These are phyloP conservation scores for Calonectria honghensis DNA, from an alignment of 2,329 filamentous ascomycete genomes.

Conservation along the genomic window DNA sequence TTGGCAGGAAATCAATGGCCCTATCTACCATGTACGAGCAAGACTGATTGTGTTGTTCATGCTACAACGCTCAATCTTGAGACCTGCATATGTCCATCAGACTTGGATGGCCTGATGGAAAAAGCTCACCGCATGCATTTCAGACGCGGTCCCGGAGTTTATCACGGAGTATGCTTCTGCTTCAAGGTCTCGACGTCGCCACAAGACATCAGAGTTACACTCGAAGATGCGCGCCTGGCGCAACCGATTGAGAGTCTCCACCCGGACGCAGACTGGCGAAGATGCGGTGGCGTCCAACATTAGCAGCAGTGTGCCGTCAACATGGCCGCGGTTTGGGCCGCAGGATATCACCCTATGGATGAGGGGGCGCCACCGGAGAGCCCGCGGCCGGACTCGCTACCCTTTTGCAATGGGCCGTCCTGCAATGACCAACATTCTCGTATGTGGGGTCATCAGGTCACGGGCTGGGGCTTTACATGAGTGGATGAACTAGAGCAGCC, in stretches of 20 bases:
- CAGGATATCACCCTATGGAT: slow-evolving; percentile 44
- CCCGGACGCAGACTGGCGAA: slow-evolving; percentile 36
- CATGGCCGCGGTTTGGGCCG: slow-evolving; percentile 53
- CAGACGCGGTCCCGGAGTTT: slow-evolving; percentile 22
- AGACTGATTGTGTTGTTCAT: slow-evolving; percentile 30
- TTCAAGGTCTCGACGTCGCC: slow-evolving; percentile 31
- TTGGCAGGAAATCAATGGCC: slow-evolving; percentile 26
- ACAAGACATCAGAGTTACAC: slow-evolving; percentile 28
- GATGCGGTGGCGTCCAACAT: slow-evolving; percentile 48
- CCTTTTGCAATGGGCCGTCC: slow-evolving; percentile 40
- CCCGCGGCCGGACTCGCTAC: slow-evolving; percentile 44
- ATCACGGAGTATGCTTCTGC: slow-evolving; percentile 31
- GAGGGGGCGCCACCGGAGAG: slow-evolving; percentile 45
- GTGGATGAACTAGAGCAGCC: slow-evolving; percentile 33
- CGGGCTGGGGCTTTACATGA: slow-evolving; percentile 33
- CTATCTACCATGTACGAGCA: slow-evolving; percentile 23
- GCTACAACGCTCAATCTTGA: slow-evolving; percentile 23
- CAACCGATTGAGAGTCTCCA: slow-evolving; percentile 36
- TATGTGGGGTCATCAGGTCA: slow-evolving; percentile 42
- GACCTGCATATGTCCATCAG: slow-evolving; percentile 37
- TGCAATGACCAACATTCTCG: slow-evolving; percentile 41
- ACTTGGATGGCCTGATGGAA: slow-evolving; percentile 22
- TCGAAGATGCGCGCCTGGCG: slow-evolving; percentile 41
- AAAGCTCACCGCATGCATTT: slow-evolving; percentile 31
- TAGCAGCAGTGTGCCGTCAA: slow-evolving; percentile 45